Evolutionary conservation across 352 stramenopile genomes (phyloP), one percentile per base, ranked within the genome.

Genomic region (Phytophthora cryptogea): DNA sequence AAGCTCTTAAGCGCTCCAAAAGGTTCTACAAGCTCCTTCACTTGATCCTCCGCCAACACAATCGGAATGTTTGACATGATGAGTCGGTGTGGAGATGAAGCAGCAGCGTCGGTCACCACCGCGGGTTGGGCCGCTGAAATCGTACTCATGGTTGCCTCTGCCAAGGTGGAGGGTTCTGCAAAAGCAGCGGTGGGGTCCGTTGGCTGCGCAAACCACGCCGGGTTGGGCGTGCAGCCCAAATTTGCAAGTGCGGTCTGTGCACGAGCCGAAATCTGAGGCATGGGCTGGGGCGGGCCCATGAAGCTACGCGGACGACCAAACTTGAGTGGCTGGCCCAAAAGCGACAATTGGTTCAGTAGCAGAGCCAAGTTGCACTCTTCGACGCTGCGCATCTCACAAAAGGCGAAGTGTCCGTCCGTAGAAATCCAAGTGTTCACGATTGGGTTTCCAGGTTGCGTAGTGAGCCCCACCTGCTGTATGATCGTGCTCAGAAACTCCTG

Each of bases 381-480:
- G 1, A 92, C 80, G 0, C 83, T 84, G 5, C 87, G 81, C 87
- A 95, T 95, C 62, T 95, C 87, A 32, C 85, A 94, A 42, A 95
- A 95, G 1, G 87, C 87, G 51, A 94, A 95, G 31, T 94, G 85
- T 23, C 85, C 85, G 40, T 94, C 87, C 2, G 81, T 88, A 9
- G 87, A 95, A 45, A 92, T 88, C 87, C 87, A 95, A 54, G 85
- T 92, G 55, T 83, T 90, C 37, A 92, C 40, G 54, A 95, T 95
- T 6, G 87, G 85, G 41, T 91, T 94, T 1, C 87, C 87, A 14
- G 83, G 80, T 37, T 93, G 81, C 11, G 79, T 75, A 4, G 69
- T 86, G 32, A 95, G 72, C 3, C 87, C 87, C 31, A 95, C 85
- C 52, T 95, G 85, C 48, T 92, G 85, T 47, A 95, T 92, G 55